Evolutionary conservation across 768 basidiomycete genomes (phyloP).

Genomic region (Crucibulum laeve): DNA sequence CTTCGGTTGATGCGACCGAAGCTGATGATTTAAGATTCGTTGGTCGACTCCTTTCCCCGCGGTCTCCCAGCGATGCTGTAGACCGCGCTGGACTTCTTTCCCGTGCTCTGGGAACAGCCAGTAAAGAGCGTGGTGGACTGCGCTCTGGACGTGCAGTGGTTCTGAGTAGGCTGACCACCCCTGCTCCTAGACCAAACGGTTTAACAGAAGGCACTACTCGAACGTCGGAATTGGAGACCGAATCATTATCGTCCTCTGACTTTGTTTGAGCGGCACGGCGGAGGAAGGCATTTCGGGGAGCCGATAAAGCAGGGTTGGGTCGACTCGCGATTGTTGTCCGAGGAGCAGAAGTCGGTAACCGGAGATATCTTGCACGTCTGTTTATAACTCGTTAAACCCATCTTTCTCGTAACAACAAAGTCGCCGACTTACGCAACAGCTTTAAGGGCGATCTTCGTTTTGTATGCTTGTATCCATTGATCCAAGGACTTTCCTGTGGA

Average conservation of each 20-base stretch:
- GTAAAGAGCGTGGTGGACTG: constrained; percentile 17
- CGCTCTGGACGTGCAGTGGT: constrained; percentile 31
- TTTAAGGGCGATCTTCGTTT: constrained; percentile 69
- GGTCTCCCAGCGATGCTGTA: constrained; percentile 6
- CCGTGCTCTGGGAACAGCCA: no score
- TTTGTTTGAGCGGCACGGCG: no score
- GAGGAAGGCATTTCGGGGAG: not conserved
- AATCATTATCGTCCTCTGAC: no score
- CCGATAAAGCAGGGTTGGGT: constrained; percentile 10
- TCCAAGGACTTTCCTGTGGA: constrained; percentile 47
- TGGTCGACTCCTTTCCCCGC: constrained; percentile 3
- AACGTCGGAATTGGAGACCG: no score
- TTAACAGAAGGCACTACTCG: no score
- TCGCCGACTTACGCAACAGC: constrained; percentile 70
- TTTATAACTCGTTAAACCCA: constrained; percentile 6
- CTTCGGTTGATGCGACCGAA: not conserved
- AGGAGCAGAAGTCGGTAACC: constrained; percentile 56
- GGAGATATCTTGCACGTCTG: constrained; percentile 80
- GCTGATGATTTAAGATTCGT: not conserved
- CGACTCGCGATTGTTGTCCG: constrained; percentile 26
- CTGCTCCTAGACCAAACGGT: no score
- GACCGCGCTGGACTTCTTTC: constrained; percentile 19
- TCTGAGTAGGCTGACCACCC: constrained; percentile 13
- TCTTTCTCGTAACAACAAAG: not conserved
- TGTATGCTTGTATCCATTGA: constrained; percentile 66